A percentile compares a stretch with the other conserved stretches of the same genome.
phyloP scores from a whole-genome alignment of 2,329 filamentous ascomycete species.

The Orbilia quercus region DNA sequence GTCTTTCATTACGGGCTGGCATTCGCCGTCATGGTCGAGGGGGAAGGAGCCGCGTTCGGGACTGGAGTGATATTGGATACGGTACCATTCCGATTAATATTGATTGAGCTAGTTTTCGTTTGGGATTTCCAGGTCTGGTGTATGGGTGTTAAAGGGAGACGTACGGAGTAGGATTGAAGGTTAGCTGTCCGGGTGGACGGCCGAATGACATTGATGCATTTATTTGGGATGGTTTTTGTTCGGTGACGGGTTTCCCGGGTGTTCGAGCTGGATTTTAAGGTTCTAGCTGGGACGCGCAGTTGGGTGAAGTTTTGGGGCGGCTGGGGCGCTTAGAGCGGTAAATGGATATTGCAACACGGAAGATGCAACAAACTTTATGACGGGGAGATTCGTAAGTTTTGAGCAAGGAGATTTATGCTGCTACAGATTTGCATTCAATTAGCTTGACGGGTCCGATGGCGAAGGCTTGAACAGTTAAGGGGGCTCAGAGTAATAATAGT shows the following conservation, averaged over 20 bases:
- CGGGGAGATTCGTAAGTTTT: no score
- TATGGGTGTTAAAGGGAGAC: conserved; percentile 1
- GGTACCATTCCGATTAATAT: no score
- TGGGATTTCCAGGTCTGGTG: conserved; percentile 48
- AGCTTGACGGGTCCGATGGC: no score
- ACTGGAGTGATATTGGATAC: no score
- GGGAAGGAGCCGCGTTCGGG: conserved; percentile 94
- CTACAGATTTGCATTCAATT: no score
- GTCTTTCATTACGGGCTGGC: conserved; percentile 84
- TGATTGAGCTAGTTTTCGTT: no score
- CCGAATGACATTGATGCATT: conserved; percentile 58
- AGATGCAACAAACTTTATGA: neutral
- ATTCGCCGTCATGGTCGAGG: conserved; percentile 96
- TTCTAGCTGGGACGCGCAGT: neutral
- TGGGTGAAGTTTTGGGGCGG: no score
- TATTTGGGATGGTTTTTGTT: conserved; percentile 3
- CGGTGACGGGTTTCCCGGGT: neutral
- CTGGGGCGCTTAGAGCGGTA: conserved; percentile 53
- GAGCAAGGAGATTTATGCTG: no score
- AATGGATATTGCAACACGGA: neutral
- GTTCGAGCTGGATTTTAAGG: conserved; percentile 4
- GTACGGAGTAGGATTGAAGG: conserved; percentile 60
- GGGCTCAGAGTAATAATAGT: no score
- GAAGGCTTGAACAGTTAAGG: no score
- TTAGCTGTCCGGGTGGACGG: conserved; percentile 58